Evolutionary conservation across 108 stramenopile species (phyloP), one percentile per base, ranked within the genome.

Genomic region (Heterococcus sp.): DNA sequence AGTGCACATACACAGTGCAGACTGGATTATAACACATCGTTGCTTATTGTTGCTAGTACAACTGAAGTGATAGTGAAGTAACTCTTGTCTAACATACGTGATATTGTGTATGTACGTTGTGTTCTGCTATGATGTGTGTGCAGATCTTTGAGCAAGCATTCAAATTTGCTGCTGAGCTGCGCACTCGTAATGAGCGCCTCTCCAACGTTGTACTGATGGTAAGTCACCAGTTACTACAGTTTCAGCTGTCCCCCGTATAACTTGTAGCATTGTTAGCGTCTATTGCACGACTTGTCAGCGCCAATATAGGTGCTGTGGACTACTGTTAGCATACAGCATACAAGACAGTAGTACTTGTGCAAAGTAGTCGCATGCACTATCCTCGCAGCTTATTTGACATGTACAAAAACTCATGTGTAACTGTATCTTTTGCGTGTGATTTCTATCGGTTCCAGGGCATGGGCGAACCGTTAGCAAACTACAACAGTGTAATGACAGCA

Each of bases 121-220:
- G 46, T 8, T 58, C 8, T 58, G 46, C 21, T 14, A 58, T 8
- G 8, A 58, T 58, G 46, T 58, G 46, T 58, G 14, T 58, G 26
- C 71, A 80, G 65, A 80, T 80, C 32, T 82, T 82, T 74, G 74
- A 75, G 68, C 82, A 83, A 73, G 82, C 74, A 3, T 75, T 67
- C 74, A 35, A 46, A 3, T 85, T 74, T 37, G 66, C 72, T 37
- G 36, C 72, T 63, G 77, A 85, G 65, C 72, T 85, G 35, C 30
- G 38, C 2, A 21, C 29, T 27, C 63, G 34, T 33, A 86, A 72
- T 1, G 92, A 93, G 37, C 87, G 96, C 8, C 72, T 98, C 21
- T 89, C 88, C 1, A 98, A 98, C 84, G 89, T 98, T 65, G 97
- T 98, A 5, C 92, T 97, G 73, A 97, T 97, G 96, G 94, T 38